phyloP scores from a whole-genome alignment of 2,329 filamentous ascomycete species.

The Arthrobotrys conoides region DNA sequence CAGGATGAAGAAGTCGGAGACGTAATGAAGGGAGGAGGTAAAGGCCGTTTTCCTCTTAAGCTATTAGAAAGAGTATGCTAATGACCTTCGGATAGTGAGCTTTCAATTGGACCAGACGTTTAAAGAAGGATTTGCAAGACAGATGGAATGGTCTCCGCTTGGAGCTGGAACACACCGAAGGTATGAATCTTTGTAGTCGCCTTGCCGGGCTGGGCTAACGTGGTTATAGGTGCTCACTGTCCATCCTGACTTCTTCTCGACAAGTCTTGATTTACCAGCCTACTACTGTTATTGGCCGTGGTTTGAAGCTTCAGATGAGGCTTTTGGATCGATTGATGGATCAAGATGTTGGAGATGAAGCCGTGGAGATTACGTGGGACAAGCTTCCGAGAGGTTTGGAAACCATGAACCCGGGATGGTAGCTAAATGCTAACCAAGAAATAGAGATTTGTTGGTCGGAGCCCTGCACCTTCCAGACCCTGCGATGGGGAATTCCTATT shows the following conservation, averaged over 20 bases:
- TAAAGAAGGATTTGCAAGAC: conserved; percentile 49
- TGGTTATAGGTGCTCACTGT: conserved; percentile 31
- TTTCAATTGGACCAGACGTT: conserved; percentile 58
- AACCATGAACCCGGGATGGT: not conserved
- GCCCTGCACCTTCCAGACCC: conserved; percentile 38
- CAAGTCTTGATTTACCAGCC: conserved; percentile 56
- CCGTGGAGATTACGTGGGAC: conserved; percentile 48
- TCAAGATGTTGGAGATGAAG: conserved; percentile 55
- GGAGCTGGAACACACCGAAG: conserved; percentile 46
- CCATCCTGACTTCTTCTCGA: conserved; percentile 47
- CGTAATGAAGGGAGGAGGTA: conserved; percentile 51
- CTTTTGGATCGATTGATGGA: conserved; percentile 51
- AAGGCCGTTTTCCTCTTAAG: not conserved
- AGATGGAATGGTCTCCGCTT: conserved; percentile 58
- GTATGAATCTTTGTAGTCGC: not conserved
- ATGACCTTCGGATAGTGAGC: conserved; percentile 23
- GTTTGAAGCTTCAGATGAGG: conserved; percentile 46
- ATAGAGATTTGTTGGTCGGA: conserved; percentile 59
- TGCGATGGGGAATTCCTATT: conserved; percentile 49
- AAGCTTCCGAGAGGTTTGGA: conserved; percentile 51
- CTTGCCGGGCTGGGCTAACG: not conserved
- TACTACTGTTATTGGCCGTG: conserved; percentile 49
- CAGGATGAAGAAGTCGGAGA: conserved; percentile 47
- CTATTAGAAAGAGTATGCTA: not conserved
- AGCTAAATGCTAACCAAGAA: not conserved